A percentile compares a stretch with the other conserved stretches of the same genome.
These are phyloP conservation scores for Plasmodium relictum DNA, from an alignment of 169 alveolate genomes.

Conservation along the genomic window DNA sequence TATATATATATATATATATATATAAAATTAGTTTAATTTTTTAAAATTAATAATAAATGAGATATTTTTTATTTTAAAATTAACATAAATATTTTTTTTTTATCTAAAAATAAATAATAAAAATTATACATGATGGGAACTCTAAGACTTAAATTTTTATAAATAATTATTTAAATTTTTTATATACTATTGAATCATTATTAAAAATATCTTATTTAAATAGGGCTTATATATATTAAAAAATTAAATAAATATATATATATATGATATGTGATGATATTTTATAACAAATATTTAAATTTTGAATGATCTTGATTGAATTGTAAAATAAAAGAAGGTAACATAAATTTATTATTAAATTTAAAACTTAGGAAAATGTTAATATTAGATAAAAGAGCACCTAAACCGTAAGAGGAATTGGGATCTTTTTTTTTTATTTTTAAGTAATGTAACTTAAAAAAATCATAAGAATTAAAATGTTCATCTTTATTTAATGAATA, in stretches of 20 bases:
- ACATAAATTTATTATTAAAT: neutral
- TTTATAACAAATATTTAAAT: slow-evolving; percentile 39
- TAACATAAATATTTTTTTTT: too few relatives aligned
- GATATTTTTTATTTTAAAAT: neutral
- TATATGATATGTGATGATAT: neutral
- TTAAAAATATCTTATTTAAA: too few relatives aligned
- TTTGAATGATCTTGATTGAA: slow-evolving; percentile 34
- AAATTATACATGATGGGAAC: too few relatives aligned
- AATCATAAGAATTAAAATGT: neutral
- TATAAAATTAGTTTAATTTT: too few relatives aligned
- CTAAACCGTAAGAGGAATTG: slow-evolving; percentile 49
- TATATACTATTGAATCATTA: too few relatives aligned
- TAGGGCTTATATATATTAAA: too few relatives aligned
- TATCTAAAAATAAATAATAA: too few relatives aligned
- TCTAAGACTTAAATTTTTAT: too few relatives aligned
- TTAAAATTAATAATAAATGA: too few relatives aligned
- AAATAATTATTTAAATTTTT: too few relatives aligned
- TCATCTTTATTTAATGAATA: neutral
- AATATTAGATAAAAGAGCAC: slow-evolving; percentile 27
- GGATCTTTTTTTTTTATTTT: slow-evolving; percentile 18
- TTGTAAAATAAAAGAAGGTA: slow-evolving; percentile 49
- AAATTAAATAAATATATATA: neutral
- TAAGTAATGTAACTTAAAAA: slow-evolving; percentile 32
- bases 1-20: too few relatives aligned
- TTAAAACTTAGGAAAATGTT: slow-evolving; percentile 42